Base-by-base conservation (phyloP, 2,329 filamentous ascomycete species). In the Gyromitra esculenta region DNA sequence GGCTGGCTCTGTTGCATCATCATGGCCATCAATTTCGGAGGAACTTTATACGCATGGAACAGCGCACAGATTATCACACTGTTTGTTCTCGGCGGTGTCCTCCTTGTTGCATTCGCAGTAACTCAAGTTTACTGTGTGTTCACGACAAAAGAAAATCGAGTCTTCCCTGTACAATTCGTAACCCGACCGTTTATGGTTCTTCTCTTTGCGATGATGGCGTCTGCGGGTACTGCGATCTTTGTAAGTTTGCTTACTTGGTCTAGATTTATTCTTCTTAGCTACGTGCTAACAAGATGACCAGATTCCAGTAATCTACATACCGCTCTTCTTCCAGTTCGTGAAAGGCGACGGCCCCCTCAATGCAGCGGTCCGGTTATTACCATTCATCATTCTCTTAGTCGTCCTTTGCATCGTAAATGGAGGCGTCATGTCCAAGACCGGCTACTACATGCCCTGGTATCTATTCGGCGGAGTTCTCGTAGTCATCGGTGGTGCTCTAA, bases 321-420 rank as follows among this genome's bases (percentile, higher is more conserved):
- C 88, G 0, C 82, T 89, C 0, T 88, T 85, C 82, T 88, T 88
- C 81, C 85, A 87, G 73, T 89, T 88, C 79, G 84, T 83, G 0
- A 83, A 82, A 1, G 85, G 85, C 4, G 86, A 86, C 54, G 81
- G 78, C 0, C 82, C 85, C 0, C 79, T 87, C 1, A 75, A 83
- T 13, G 83, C 85, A 8, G 85, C 83, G 0, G 83, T 85, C 0
- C 82, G 83, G 8, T 80, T 86, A 0, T 80, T 87, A 0, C 86
- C 85, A 0, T 82, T 85, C 37, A 81, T 86, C 56, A 74, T 84
- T 35, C 48, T 85, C 0, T 69, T 84, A 0, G 82, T 84, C 11
- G 76, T 83, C 50, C 79, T 81, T 50, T 81, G 83, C 21, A 80
- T 85, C 66, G 31, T 83, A 7, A 83, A 83, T 39, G 85, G 85